phyloP scores from a whole-genome alignment of 2,329 filamentous ascomycete species.

The Hypoxylon sp. region DNA sequence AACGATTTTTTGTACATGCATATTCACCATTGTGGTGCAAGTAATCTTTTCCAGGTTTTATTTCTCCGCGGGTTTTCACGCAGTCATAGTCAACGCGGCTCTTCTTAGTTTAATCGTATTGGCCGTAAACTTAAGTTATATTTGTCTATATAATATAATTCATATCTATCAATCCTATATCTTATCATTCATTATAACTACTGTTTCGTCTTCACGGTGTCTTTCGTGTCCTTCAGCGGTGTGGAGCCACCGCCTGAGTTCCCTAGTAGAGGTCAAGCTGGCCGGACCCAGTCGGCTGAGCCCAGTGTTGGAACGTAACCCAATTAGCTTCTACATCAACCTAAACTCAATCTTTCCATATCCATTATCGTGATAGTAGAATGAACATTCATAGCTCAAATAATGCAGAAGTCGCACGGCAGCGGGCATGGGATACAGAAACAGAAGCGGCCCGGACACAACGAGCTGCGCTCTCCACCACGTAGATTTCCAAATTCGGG shows the following conservation, averaged over 20 bases:
- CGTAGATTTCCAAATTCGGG: conserved; percentile 43
- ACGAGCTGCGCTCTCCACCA: conserved; percentile 47
- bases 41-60: too few species aligned
- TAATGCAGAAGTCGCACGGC: conserved; percentile 52
- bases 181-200: not conserved
- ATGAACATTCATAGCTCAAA: conserved; percentile 29
- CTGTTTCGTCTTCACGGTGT: not conserved
- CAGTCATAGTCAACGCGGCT: too few species aligned
- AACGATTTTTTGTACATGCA: too few species aligned
- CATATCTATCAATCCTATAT: not conserved
- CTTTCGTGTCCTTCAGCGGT: not conserved
- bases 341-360: not conserved
- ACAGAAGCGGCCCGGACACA: conserved; percentile 50
- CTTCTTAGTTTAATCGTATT: not conserved
- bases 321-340: conserved; percentile 5
- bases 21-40: too few species aligned
- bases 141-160: not conserved
- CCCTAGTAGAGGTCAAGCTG: not conserved
- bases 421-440: conserved; percentile 51
- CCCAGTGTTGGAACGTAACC: not conserved
- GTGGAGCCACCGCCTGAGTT: not conserved
- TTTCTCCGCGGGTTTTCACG: too few species aligned
- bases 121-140: not conserved
- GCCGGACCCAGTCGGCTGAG: not conserved
- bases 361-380: not conserved